Conservation (phyloP, 192 early-diverging fungal genomes). For the Entomortierella lignicola region DNA sequence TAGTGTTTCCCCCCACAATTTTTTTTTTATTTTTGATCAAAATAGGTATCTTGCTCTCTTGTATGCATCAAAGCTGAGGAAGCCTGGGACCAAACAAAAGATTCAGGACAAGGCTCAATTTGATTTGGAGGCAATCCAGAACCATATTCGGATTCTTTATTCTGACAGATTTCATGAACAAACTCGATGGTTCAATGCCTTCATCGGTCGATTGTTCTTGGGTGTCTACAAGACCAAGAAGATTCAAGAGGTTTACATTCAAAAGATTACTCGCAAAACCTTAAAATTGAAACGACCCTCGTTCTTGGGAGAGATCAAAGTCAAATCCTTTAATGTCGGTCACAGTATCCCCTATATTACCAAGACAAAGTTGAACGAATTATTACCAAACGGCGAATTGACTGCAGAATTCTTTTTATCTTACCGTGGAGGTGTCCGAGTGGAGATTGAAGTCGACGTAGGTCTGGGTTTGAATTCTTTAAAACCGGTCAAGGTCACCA, state of each 20-base stretch:
- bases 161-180: constrained; percentile 62
- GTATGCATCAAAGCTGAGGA: constrained; percentile 42
- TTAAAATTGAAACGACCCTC: constrained; percentile 74
- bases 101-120: constrained; percentile 56
- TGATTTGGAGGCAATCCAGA: constrained; percentile 38
- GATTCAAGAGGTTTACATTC: constrained; percentile 70
- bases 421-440: constrained; percentile 80
- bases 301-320: constrained; percentile 85
- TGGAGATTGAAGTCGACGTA: constrained; percentile 79
- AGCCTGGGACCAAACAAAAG: constrained; percentile 53
- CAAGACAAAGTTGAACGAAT: constrained; percentile 74
- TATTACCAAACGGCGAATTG: constrained; percentile 78
- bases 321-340: constrained; percentile 83
- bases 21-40: not conserved
- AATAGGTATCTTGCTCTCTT: constrained; percentile 41
- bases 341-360: constrained; percentile 85
- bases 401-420: constrained; percentile 82
- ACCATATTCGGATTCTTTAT: constrained; percentile 58
- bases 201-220: constrained; percentile 85
- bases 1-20: not conserved
- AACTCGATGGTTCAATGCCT: constrained; percentile 84
- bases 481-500: constrained; percentile 74
- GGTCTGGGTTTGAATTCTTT: constrained; percentile 43
- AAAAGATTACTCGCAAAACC: constrained; percentile 75
- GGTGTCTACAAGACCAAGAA: constrained; percentile 75